These are phyloP conservation scores for Suhomyces anneliseae DNA, from an alignment of 1,139 yeast species.

Conservation along the genomic window DNA sequence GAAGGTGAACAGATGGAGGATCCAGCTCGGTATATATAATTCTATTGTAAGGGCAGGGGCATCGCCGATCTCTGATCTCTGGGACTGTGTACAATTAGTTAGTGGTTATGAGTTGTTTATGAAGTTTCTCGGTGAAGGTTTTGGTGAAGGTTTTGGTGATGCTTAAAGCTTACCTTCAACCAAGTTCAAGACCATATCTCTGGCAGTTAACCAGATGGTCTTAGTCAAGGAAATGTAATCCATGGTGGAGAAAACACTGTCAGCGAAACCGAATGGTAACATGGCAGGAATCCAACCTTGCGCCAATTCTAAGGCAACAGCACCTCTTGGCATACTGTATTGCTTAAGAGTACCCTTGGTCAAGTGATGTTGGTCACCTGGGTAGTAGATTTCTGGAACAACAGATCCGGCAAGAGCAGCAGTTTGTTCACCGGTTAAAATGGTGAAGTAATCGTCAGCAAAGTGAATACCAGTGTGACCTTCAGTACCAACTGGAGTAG, in stretches of 20 bases:
- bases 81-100: too few species aligned
- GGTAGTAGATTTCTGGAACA: constrained; percentile 63
- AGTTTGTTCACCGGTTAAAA: constrained; percentile 71
- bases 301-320: constrained; percentile 91
- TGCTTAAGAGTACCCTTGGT: constrained; percentile 74
- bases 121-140: too few species aligned
- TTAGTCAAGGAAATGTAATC: constrained; percentile 68
- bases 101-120: too few species aligned
- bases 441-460: constrained; percentile 95
- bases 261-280: constrained; percentile 94
- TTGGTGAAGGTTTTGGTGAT: too few species aligned
- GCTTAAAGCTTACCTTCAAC: constrained; percentile 62
- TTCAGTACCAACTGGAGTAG: constrained; percentile 71
- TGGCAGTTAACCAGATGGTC: constrained; percentile 73
- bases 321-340: constrained; percentile 77
- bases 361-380: constrained; percentile 85
- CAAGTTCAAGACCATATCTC: constrained; percentile 72
- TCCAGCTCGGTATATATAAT: too few species aligned
- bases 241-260: constrained; percentile 74
- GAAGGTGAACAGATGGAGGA: too few species aligned
- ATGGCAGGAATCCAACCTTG: constrained; percentile 99
- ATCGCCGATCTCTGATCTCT: too few species aligned
- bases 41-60: too few species aligned
- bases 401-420: constrained; percentile 70
- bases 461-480: constrained; percentile 96